Evolutionary conservation across 768 basidiomycete species (phyloP).

Genomic region (Boletus rex-veris): DNA sequence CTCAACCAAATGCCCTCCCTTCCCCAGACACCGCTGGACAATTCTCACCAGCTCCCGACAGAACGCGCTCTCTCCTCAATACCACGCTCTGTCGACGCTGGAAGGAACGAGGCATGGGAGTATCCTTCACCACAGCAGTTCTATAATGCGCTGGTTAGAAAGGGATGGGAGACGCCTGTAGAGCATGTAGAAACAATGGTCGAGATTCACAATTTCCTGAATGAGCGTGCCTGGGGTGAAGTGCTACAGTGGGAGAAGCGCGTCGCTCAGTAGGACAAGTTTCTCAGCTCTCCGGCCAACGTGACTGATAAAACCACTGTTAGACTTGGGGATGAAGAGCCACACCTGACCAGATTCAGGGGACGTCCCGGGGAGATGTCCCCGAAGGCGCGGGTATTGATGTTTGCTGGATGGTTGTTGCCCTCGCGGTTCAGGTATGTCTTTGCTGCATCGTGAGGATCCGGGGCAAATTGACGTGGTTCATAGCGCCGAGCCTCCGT

Average conservation of each 20-base stretch:
- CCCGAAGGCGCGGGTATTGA: constrained; percentile 86
- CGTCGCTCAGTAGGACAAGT: constrained; percentile 27
- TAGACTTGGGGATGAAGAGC: constrained; percentile 55
- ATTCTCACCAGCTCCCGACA: constrained; percentile 61
- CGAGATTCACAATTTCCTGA: constrained; percentile 96
- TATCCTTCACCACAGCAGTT: constrained; percentile 98
- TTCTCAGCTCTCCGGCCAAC: neutral
- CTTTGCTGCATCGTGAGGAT: neutral
- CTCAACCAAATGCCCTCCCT: constrained; percentile 89
- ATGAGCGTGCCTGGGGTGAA: constrained; percentile 95
- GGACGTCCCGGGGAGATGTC: constrained; percentile 91
- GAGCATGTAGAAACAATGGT: constrained; percentile 97
- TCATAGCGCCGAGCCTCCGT: constrained; percentile 81
- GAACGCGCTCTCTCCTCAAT: constrained; percentile 81
- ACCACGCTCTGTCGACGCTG: constrained; percentile 52
- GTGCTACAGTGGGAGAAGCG: constrained; percentile 90
- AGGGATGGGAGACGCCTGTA: constrained; percentile 97
- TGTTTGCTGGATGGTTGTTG: constrained; percentile 85
- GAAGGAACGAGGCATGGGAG: constrained; percentile 61
- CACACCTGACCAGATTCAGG: constrained; percentile 79
- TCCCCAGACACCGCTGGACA: constrained; percentile 58
- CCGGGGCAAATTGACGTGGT: neutral
- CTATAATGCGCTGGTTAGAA: constrained; percentile 92
- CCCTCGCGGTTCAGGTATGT: constrained; percentile 88
- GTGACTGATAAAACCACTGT: constrained; percentile 1